Percentiles rank a stretch among this genome's conserved stretches.
Conservation (phyloP, 139 green algal species). For the Coelastrella sp. region DNA sequence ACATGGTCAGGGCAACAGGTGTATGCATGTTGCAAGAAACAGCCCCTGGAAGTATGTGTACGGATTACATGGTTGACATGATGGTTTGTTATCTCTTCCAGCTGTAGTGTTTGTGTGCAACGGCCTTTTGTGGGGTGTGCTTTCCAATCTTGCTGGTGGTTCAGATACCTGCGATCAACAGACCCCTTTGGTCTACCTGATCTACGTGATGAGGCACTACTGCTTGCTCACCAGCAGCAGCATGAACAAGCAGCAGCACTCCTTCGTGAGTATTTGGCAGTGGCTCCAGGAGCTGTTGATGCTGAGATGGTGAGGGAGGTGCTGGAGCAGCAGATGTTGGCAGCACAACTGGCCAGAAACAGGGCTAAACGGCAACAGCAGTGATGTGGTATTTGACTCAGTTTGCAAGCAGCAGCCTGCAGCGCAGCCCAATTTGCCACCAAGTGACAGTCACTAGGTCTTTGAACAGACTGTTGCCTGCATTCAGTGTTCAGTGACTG, state of each 20-base stretch:
- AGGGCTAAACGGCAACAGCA: not conserved
- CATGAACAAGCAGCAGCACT: conserved; percentile 7
- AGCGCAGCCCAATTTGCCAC: too few species aligned
- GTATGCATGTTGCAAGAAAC: not conserved
- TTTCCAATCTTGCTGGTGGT: not conserved
- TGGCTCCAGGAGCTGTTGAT: conserved; percentile 34
- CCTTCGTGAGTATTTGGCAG: conserved; percentile 40
- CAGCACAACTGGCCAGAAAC: not conserved
- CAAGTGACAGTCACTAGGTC: too few species aligned
- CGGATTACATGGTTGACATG: too few species aligned
- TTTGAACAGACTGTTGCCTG: too few species aligned
- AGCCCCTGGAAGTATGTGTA: not conserved
- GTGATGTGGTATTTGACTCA: not conserved
- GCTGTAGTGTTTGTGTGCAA: not conserved
- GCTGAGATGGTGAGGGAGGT: conserved; percentile 42
- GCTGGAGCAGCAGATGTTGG: conserved; percentile 37
- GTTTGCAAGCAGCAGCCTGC: not conserved
- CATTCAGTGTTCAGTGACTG: too few species aligned
- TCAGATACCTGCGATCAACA: conserved; percentile 38
- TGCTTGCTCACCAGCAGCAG: not conserved
- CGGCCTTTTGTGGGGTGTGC: not conserved
- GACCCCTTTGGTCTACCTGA: conserved; percentile 43
- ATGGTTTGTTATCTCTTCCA: too few species aligned
- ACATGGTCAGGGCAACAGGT: not conserved
- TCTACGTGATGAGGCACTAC: conserved; percentile 37